phyloP scores from a whole-genome alignment of 202 grass and related monocot genomes.

The Cymbopogon flexuosus region DNA sequence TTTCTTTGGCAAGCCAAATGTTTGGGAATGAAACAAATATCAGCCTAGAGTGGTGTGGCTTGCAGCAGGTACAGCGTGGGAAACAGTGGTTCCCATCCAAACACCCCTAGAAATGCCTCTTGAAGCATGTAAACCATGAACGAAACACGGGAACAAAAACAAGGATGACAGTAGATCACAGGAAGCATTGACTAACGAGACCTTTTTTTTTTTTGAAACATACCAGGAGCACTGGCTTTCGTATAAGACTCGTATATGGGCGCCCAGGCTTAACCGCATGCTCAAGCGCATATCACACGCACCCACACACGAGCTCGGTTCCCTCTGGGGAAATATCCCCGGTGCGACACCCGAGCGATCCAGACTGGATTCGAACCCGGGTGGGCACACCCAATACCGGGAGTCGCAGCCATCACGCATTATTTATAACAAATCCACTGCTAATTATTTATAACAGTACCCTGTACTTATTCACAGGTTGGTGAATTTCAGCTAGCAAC shows the following conservation, averaged over 20 bases:
- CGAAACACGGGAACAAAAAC: not conserved
- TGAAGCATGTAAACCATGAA: not conserved
- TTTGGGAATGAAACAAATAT: not conserved
- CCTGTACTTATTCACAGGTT: not conserved
- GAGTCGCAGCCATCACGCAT: too few species aligned
- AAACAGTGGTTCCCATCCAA: not conserved
- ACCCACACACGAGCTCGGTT: too few species aligned
- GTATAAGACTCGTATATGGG: too few species aligned
- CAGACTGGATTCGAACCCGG: too few species aligned
- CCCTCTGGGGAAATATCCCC: too few species aligned
- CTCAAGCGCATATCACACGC: too few species aligned
- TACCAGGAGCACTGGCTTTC: too few species aligned
- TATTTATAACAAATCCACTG: not conserved
- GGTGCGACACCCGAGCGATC: too few species aligned
- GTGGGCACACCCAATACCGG: too few species aligned
- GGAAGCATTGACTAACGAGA: not conserved
- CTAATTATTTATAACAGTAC: not conserved
- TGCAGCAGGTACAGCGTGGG: not conserved
- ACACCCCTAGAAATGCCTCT: not conserved
- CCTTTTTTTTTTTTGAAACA: too few species aligned
- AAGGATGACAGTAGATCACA: not conserved
- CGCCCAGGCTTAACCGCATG: too few species aligned
- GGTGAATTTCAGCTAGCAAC: not conserved
- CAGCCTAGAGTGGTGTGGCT: not conserved
- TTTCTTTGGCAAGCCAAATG: not conserved